These are phyloP conservation scores for Saccharomycopsis sp. DNA, from an alignment of 805 yeast species.

Conservation along the genomic window DNA sequence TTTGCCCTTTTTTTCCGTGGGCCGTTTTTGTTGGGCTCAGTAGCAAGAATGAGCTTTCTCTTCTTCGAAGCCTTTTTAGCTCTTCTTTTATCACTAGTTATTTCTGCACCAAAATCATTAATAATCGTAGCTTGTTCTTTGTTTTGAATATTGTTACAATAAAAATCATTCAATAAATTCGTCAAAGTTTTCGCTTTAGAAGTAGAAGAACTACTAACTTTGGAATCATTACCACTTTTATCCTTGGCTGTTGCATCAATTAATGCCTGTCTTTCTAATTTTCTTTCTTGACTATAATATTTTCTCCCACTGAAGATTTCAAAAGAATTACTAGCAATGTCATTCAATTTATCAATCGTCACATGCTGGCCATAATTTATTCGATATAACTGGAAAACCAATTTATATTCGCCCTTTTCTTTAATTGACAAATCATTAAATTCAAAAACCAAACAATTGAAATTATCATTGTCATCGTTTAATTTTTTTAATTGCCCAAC, in stretches of 20 bases:
- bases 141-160: no score
- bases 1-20: no score
- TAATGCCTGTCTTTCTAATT: constrained; percentile 7
- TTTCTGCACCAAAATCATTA: not conserved
- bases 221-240: no score
- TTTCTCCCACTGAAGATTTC: constrained; percentile 10
- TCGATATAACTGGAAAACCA: constrained; percentile 7
- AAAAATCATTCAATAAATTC: no score
- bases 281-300: constrained; percentile 11
- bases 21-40: no score
- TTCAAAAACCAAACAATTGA: constrained; percentile 5
- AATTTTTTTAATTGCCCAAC: constrained; percentile 10
- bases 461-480: not conserved
- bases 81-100: no score
- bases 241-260: not conserved
- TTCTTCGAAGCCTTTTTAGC: no score
- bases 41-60: no score
- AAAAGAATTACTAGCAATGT: constrained; percentile 2
- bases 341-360: not conserved
- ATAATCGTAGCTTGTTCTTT: no score
- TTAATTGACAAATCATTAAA: constrained; percentile 8
- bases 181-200: no score
- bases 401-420: constrained; percentile 5
- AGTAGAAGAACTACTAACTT: no score
- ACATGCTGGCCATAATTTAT: not conserved